Conservation (phyloP, 2,329 filamentous ascomycete species). For the Fusarium paranaense region DNA sequence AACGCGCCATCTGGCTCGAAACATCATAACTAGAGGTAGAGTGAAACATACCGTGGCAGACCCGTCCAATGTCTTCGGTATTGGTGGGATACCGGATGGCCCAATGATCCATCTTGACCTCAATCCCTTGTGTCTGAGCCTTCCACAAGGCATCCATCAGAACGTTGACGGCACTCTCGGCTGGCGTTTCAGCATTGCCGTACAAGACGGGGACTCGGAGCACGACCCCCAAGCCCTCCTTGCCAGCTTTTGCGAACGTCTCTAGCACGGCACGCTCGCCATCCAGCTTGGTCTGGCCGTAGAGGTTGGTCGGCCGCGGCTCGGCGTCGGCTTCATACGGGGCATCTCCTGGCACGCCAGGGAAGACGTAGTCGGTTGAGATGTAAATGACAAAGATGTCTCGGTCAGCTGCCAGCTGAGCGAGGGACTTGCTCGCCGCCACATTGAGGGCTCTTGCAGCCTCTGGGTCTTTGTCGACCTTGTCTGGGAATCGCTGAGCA, state of each 20-base stretch:
- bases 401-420: conserved; percentile 71
- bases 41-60: conserved; percentile 71
- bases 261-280: conserved; percentile 75
- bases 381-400: conserved; percentile 79
- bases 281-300: conserved; percentile 71
- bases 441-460: conserved; percentile 81
- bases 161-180: conserved; percentile 86
- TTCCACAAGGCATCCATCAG: conserved; percentile 83
- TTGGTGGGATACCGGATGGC: conserved; percentile 87
- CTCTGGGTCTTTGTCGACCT: conserved; percentile 82
- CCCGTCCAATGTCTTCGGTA: conserved; percentile 85
- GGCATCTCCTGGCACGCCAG: conserved; percentile 80
- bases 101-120: conserved; percentile 87
- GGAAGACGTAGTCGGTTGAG: conserved; percentile 85
- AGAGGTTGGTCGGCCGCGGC: conserved; percentile 81
- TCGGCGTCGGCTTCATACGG: conserved; percentile 77
- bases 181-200: conserved; percentile 75
- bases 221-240: conserved; percentile 71
- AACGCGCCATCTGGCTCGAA: conserved; percentile 3
- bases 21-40: conserved; percentile 13
- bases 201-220: conserved; percentile 88
- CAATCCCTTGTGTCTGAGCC: conserved; percentile 71
- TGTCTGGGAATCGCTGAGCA: conserved; percentile 88
- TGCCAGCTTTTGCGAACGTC: conserved; percentile 62
- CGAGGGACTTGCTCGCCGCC: conserved; percentile 74